Evolutionary conservation across 1,284 basidiomycete species (phyloP), one percentile per base, ranked within the genome.

Genomic region (Apiotrichum siamense): DNA sequence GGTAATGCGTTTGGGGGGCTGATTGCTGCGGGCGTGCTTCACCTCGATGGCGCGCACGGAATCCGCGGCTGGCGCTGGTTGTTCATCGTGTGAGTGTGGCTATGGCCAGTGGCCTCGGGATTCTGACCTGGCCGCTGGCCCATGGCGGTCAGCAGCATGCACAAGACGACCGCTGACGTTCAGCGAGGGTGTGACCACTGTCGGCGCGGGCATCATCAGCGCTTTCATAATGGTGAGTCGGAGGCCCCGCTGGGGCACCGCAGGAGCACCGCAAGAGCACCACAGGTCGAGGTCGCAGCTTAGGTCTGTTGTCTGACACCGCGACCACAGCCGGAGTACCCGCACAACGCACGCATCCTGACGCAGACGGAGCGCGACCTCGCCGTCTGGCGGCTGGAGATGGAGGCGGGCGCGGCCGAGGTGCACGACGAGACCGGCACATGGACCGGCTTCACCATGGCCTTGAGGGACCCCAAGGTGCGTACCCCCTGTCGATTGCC

Each of bases 291-390:
- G 15, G 5, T 35, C 33, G 33, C 33, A 17, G n/a, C 33, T 35
- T 6, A 7, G 13, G 54, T 11, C 62, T 58, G 60, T 39, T 24
- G 9, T 24, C 33, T 35, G 33, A 35, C 33, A 35, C 33, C n/a
- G n/a, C n/a, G n/a, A 26, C n/a, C 7, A 24, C 26, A 38, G 47
- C 65, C 67, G 18, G 58, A 62, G 31, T 52, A 54, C n/a, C 63
- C 65, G 7, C 46, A 62, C 38, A 61, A 59, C 31, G 63, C 64
- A 17, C 50, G 52, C 6, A 59, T 63, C 49, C 58, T 69, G 36
- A 58, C 47, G 25, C 57, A 55, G 1, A 49, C 56, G 4, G 57
- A 69, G 56, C 49, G 59, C 7, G 55, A 65, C 13, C 52, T 62
- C 13, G 61, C 64, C 20, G 50, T 61, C 20, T 57, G 47, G 48